Evolutionary conservation across 176 grass and related monocot species (phyloP).

Genomic region (Oryza officinalis): DNA sequence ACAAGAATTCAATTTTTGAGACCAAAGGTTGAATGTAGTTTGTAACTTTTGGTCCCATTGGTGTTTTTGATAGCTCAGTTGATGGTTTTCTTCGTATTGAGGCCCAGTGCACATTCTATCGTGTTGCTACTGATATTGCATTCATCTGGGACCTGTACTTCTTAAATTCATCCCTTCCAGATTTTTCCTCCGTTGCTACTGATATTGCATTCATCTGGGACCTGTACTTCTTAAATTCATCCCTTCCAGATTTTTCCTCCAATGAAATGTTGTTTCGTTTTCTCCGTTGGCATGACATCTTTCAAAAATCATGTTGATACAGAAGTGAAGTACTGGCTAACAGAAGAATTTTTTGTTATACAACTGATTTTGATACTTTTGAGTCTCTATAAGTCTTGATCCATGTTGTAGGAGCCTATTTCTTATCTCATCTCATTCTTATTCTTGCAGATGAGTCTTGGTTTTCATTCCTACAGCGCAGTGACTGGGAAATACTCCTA

Average conservation of each 20-base stretch:
- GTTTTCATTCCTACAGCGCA: constrained; percentile 50
- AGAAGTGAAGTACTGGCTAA: background rate
- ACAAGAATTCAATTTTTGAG: background rate
- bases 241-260: background rate
- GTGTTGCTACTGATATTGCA: background rate
- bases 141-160: background rate
- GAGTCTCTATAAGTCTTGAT: background rate
- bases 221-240: background rate
- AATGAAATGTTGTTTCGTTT: background rate
- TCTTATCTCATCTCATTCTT: background rate
- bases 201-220: background rate
- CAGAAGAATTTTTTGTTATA: background rate
- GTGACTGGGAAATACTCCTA: constrained; percentile 62
- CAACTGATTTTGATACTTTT: background rate
- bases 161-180: background rate
- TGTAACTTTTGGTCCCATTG: background rate
- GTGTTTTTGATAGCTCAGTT: background rate
- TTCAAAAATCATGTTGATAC: background rate
- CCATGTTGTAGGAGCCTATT: background rate
- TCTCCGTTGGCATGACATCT: background rate
- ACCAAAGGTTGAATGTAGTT: background rate
- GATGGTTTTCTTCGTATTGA: background rate
- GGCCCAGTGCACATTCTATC: background rate
- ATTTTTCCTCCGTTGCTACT: background rate
- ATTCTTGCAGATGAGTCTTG: constrained; percentile 56